Conservation (phyloP, 208 protist species). For the Crithidia acanthocephali region DNA sequence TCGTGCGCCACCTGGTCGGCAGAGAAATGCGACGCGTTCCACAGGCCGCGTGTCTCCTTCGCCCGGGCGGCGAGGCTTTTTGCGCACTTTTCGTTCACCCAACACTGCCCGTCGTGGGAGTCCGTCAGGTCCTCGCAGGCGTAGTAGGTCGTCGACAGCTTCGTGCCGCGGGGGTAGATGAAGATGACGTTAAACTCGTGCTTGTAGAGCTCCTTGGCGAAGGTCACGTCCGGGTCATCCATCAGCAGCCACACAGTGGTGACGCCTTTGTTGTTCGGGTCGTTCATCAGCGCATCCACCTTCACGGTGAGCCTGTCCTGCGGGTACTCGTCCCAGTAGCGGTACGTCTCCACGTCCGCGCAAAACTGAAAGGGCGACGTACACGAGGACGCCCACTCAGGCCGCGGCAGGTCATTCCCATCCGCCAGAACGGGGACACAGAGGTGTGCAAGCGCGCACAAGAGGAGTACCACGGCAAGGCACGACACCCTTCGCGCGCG, state of each 20-base stretch:
- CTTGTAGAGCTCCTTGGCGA: constrained; percentile 30
- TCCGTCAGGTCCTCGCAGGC: constrained; percentile 21
- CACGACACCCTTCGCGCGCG: neutral
- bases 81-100: constrained; percentile 43
- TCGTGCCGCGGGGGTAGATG: constrained; percentile 51
- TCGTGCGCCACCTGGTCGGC: constrained; percentile 46
- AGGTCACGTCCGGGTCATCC: constrained; percentile 31
- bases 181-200: constrained; percentile 50
- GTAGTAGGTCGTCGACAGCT: constrained; percentile 27
- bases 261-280: constrained; percentile 8
- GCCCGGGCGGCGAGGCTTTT: constrained; percentile 24
- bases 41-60: neutral
- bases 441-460: neutral
- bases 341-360: constrained; percentile 42
- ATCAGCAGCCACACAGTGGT: constrained; percentile 59
- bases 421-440: neutral
- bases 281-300: constrained; percentile 28
- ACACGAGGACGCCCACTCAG: constrained; percentile 41
- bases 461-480: neutral
- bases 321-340: constrained; percentile 37
- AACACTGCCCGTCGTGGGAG: constrained; percentile 28
- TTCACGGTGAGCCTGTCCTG: constrained; percentile 34
- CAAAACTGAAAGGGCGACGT: constrained; percentile 32
- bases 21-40: constrained; percentile 41
- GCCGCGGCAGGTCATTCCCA: constrained; percentile 33